A percentile compares a stretch with the other conserved stretches of the same genome.
These are phyloP conservation scores for Diaporthe velutina DNA, from an alignment of 2,329 filamentous ascomycete species.

Conservation along the genomic window DNA sequence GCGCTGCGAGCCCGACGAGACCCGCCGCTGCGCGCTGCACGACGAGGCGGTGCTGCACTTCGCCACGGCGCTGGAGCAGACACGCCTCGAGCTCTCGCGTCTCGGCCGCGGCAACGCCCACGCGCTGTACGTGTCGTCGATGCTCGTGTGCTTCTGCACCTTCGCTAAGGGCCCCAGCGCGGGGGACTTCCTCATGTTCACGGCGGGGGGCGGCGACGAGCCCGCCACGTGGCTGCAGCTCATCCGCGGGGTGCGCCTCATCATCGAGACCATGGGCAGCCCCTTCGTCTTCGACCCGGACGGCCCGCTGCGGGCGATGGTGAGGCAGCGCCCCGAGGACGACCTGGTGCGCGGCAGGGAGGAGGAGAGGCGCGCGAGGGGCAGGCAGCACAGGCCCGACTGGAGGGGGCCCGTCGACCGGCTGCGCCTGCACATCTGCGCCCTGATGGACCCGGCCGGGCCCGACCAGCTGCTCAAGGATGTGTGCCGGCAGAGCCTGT, in stretches of 20 bases:
- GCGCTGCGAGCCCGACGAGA: conserved; percentile 22
- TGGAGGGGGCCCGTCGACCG: not conserved
- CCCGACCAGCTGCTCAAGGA: not conserved
- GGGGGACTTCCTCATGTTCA: conserved; percentile 37
- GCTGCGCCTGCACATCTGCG: not conserved
- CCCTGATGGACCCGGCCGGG: not conserved
- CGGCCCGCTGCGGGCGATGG: not conserved
- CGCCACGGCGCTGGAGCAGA: conserved; percentile 20
- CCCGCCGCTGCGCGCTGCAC: not conserved
- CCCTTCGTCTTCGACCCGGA: not conserved
- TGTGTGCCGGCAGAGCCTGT: not conserved
- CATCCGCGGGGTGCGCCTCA: conserved; percentile 40
- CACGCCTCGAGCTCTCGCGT: conserved; percentile 37
- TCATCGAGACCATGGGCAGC: conserved; percentile 40
- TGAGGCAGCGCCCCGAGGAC: no score
- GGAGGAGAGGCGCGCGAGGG: not conserved
- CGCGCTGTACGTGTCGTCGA: conserved; percentile 43
- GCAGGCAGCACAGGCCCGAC: conserved; percentile 1
- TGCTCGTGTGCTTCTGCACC: conserved; percentile 40
- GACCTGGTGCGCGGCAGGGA: not conserved
- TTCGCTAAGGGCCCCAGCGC: conserved; percentile 36
- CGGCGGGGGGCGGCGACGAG: conserved; percentile 22
- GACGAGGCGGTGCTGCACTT: conserved; percentile 24
- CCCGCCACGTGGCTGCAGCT: conserved; percentile 39
- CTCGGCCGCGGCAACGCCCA: conserved; percentile 42